Conservation (phyloP, 805 yeast genomes). For the Sugiyamaella chiloensis region DNA sequence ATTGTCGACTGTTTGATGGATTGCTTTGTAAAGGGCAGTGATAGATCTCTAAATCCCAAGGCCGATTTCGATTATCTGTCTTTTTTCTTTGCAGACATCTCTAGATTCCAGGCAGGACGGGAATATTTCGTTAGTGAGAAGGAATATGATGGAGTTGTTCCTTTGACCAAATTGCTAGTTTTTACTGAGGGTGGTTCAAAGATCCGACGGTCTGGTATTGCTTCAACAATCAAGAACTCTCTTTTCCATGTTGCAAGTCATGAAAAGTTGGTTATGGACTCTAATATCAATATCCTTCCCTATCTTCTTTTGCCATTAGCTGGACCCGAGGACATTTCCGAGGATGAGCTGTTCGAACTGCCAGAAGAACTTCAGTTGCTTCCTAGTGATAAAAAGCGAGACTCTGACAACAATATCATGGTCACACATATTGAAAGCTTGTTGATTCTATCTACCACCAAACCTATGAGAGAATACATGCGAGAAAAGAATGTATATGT, state of each 20-base stretch:
- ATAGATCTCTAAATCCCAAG: slow-evolving; percentile 62
- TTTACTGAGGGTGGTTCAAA: slow-evolving; percentile 77
- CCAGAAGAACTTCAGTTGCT: slow-evolving; percentile 86
- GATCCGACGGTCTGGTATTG: slow-evolving; percentile 86
- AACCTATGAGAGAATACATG: slow-evolving; percentile 66
- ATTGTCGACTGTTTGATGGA: slow-evolving; percentile 82
- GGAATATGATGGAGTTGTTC: slow-evolving; percentile 70
- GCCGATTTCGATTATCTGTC: slow-evolving; percentile 82
- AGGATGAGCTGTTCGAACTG: slow-evolving; percentile 80
- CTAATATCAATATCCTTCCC: slow-evolving; percentile 70
- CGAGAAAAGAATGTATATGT: slow-evolving; percentile 85
- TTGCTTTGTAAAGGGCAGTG: slow-evolving; percentile 81
- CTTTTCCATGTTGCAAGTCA: slow-evolving; percentile 78
- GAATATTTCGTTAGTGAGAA: slow-evolving; percentile 71
- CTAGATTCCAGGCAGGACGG: slow-evolving; percentile 60
- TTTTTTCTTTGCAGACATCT: slow-evolving; percentile 84
- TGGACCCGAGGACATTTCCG: slow-evolving; percentile 69
- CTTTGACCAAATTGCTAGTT: slow-evolving; percentile 74
- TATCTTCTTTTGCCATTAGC: slow-evolving; percentile 79
- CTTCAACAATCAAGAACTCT: slow-evolving; percentile 86
- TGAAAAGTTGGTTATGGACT: slow-evolving; percentile 53
- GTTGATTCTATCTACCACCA: slow-evolving; percentile 73
- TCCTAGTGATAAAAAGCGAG: slow-evolving; percentile 72
- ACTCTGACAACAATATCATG: slow-evolving; percentile 60
- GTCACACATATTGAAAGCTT: slow-evolving; percentile 76